Percentiles rank a stretch among this genome's conserved stretches.
These are phyloP conservation scores for Lachnellula subtilissima DNA, from an alignment of 2,329 filamentous ascomycete species.

Conservation along the genomic window DNA sequence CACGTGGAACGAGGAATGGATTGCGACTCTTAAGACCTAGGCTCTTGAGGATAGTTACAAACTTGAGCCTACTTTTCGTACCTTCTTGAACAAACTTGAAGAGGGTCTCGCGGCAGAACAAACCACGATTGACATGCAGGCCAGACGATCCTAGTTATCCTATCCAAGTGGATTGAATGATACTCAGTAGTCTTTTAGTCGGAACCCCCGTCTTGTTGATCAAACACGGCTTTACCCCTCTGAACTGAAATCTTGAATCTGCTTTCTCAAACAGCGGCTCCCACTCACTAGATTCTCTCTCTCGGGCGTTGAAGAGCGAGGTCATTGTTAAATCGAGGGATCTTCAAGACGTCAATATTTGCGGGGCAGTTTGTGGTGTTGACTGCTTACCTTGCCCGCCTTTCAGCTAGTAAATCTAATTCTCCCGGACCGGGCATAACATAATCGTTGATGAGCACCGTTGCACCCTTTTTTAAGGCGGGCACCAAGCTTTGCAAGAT, in stretches of 20 bases:
- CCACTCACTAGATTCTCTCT: background rate
- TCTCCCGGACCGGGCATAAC: background rate
- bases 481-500: background rate
- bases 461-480: background rate
- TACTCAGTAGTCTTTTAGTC: background rate
- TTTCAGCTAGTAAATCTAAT: background rate
- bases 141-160: background rate
- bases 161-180: background rate
- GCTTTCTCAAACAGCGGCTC: background rate
- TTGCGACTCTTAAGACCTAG: too few relatives aligned
- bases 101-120: too few relatives aligned
- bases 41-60: too few relatives aligned
- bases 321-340: background rate
- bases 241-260: background rate
- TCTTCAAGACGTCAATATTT: background rate
- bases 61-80: too few relatives aligned
- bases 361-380: background rate
- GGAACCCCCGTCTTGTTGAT: background rate
- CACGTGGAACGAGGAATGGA: too few relatives aligned
- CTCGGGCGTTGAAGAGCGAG: background rate
- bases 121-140: too few relatives aligned
- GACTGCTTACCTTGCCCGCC: background rate
- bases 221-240: background rate
- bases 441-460: background rate
- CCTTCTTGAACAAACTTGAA: too few relatives aligned